Percentiles rank a stretch among this genome's conserved stretches.
These are phyloP conservation scores for Barnettozyma wickerhamii DNA, from an alignment of 805 yeast genomes.

Conservation along the genomic window DNA sequence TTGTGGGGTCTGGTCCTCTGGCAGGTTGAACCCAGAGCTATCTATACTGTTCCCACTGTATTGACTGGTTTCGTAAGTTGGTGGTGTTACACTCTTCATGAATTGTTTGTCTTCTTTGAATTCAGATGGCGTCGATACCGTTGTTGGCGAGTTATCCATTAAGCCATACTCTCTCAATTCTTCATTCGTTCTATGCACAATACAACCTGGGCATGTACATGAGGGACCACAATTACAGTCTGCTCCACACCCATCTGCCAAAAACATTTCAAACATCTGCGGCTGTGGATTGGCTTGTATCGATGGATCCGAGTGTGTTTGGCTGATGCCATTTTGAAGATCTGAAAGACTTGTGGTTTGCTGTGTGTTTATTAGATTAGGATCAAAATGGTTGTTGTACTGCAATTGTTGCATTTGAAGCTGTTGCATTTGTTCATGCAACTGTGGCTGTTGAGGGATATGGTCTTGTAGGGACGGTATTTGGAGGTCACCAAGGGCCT, in stretches of 20 bases:
- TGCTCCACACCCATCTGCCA: conserved; percentile 21
- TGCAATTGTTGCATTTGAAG: too few species aligned
- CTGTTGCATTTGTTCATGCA: not conserved
- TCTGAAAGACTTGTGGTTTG: not conserved
- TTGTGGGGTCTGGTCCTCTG: too few species aligned
- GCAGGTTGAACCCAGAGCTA: too few species aligned
- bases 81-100: not conserved
- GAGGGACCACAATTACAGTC: conserved; percentile 25
- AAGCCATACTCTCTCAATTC: conserved; percentile 23
- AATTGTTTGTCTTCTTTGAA: conserved; percentile 1
- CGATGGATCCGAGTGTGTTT: not conserved
- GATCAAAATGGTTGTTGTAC: too few species aligned
- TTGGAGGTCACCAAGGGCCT: not conserved
- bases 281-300: not conserved
- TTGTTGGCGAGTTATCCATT: conserved; percentile 16
- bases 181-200: conserved; percentile 25
- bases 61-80: not conserved
- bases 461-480: not conserved
- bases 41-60: not conserved
- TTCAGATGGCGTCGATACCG: conserved; percentile 15
- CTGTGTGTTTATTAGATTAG: too few species aligned
- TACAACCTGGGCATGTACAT: conserved; percentile 25
- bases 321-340: not conserved
- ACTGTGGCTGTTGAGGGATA: not conserved
- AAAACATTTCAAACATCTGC: conserved; percentile 18